These are phyloP conservation scores for Cyclocybe aegerita DNA, from an alignment of 768 basidiomycete species.

Conservation along the genomic window DNA sequence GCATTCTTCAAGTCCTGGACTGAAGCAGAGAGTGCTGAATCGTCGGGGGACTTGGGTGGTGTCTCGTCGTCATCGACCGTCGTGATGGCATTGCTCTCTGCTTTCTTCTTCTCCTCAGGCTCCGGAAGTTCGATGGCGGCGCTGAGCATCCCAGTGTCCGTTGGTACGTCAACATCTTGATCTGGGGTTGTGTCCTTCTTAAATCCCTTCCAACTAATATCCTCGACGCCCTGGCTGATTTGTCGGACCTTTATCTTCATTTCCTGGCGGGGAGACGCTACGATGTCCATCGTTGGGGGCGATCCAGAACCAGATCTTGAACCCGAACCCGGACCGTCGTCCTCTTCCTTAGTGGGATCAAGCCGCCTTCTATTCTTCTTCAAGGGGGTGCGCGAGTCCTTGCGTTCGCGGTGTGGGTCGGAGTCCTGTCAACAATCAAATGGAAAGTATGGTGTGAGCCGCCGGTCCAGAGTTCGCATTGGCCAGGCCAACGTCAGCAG, in stretches of 20 bases:
- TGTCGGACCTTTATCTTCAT: constrained; percentile 72
- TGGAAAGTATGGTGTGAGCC: background rate
- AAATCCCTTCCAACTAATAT: constrained; percentile 64
- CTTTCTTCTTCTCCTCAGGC: constrained; percentile 7
- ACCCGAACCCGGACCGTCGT: constrained; percentile 37
- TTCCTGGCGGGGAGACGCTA: constrained; percentile 73
- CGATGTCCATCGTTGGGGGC: constrained; percentile 33
- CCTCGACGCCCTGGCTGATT: constrained; percentile 78
- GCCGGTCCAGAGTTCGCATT: constrained; percentile 4
- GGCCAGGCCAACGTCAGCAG: constrained; percentile 6
- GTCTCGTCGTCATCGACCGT: constrained; percentile 18
- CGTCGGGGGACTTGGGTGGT: constrained; percentile 22
- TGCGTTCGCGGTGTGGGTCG: constrained; percentile 41
- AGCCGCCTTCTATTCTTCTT: constrained; percentile 75
- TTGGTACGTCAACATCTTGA: constrained; percentile 23
- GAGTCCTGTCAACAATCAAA: constrained; percentile 33
- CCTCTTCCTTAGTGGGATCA: constrained; percentile 65
- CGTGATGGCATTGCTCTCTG: constrained; percentile 1
- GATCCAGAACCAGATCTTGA: constrained; percentile 44
- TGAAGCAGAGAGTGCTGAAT: constrained; percentile 16
- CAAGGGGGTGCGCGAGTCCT: constrained; percentile 60
- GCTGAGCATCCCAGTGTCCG: background rate
- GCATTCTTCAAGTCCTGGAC: constrained; percentile 16
- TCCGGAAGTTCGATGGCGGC: constrained; percentile 3
- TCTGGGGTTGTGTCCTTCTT: constrained; percentile 32